A percentile compares a stretch with the other conserved stretches of the same genome.
Evolutionary conservation across 345 rosid species (phyloP).

Genomic region (Laguncularia racemosa): DNA sequence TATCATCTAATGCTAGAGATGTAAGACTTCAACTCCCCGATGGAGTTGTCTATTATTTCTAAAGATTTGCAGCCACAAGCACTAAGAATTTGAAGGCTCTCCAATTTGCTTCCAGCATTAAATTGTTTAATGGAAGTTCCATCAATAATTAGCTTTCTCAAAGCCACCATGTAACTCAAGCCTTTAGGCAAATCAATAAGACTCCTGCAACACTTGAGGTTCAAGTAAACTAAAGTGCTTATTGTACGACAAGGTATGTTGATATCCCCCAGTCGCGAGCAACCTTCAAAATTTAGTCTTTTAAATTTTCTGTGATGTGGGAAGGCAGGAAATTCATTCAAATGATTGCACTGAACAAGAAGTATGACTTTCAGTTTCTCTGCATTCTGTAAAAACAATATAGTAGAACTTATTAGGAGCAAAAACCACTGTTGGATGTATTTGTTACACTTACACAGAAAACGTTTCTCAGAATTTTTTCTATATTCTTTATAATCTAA

Average conservation of each 20-base stretch:
- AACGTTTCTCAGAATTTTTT: not conserved
- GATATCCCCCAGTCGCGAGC: slow-evolving; percentile 9
- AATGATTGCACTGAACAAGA: slow-evolving; percentile 10
- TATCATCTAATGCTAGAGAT: slow-evolving; percentile 11
- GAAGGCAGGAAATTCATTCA: slow-evolving; percentile 13
- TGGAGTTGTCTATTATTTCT: slow-evolving; percentile 4
- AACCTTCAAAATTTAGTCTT: slow-evolving; percentile 17
- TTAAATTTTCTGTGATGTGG: slow-evolving; percentile 9
- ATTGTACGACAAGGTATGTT: slow-evolving; percentile 10
- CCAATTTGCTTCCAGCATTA: not conserved
- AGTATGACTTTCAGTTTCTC: slow-evolving; percentile 9
- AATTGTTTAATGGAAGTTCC: slow-evolving; percentile 5
- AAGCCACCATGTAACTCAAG: slow-evolving; percentile 9
- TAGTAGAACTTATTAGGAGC: no score
- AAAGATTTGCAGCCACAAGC: slow-evolving; percentile 7
- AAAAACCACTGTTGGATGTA: no score
- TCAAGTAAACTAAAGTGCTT: slow-evolving; percentile 4
- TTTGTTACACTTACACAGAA: no score
- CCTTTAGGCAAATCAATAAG: slow-evolving; percentile 5
- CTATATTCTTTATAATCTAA: no score
- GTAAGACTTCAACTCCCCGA: slow-evolving; percentile 11
- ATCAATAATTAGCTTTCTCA: slow-evolving; percentile 15
- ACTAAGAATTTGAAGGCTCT: slow-evolving; percentile 13
- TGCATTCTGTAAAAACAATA: slow-evolving; percentile 7
- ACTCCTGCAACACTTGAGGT: slow-evolving; percentile 5